Conservation (phyloP, 306 rosid species). For the Cucurbita moschata region DNA sequence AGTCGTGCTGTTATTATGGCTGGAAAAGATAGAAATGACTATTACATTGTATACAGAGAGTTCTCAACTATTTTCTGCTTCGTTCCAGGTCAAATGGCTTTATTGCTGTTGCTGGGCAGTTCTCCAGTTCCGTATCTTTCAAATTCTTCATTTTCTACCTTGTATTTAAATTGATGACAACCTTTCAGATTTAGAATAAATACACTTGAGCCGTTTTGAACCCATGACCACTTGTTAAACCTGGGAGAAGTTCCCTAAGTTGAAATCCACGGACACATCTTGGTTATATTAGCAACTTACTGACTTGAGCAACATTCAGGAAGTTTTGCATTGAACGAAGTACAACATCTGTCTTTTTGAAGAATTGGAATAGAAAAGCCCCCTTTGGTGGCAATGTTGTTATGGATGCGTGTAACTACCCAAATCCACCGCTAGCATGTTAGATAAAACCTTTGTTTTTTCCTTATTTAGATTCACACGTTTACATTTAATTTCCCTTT, state of each 20-base stretch:
- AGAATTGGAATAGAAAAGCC: neutral
- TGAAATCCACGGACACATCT: neutral
- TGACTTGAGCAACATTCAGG: neutral
- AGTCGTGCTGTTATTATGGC: neutral
- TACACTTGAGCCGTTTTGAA: neutral
- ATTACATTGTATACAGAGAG: neutral
- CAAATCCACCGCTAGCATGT: too few relatives aligned
- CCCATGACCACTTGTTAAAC: neutral
- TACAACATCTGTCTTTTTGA: neutral
- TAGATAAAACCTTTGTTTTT: too few relatives aligned
- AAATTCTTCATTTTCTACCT: neutral
- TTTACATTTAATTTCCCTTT: too few relatives aligned
- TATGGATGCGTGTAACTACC: neutral
- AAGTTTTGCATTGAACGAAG: neutral
- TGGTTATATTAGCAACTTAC: neutral
- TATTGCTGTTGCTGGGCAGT: neutral
- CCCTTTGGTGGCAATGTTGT: neutral
- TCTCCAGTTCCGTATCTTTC: neutral
- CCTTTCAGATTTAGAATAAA: neutral
- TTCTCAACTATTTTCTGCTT: neutral
- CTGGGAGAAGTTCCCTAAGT: neutral
- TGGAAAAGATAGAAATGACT: neutral
- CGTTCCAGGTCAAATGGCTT: neutral
- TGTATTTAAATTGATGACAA: neutral
- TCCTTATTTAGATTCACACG: too few relatives aligned